Evolutionary conservation across 2,329 filamentous ascomycete genomes (phyloP), one percentile per base, ranked within the genome.

Genomic region (Cercospora brassicicola): DNA sequence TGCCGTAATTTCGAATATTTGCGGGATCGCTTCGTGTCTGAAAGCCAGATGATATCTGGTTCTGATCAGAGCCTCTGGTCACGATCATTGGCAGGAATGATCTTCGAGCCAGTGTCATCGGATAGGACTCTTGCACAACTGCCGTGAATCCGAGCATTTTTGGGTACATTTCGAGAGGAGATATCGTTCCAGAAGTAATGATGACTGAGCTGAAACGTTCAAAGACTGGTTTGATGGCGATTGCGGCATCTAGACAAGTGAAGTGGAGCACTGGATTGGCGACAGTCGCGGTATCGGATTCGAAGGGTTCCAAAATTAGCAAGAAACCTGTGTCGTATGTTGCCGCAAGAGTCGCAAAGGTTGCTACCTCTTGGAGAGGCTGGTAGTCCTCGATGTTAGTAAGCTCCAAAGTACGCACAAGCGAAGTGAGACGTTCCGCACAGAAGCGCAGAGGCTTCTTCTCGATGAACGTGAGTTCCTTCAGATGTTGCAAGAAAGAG

Each of bases 11-110:
- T 59, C 95, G 89, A 30, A 99, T 93, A n/a, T 98, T 94, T 70
- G 92, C 93, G 0, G 94, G 93, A 75, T 99, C 96, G 77, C 97
- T 97, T 71, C 95, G 90, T 73, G 97, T 94, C 76, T 97, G 91
- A 78, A 99, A 99, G 70, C 93, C 91, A 0, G 94, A 97, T 0
- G 94, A 96, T 10, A 99, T 91, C 23, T 93, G 89, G 23, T 93
- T 92, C 80, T 99, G 95, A 78, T 99, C 95, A 72, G 92, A 96
- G 61, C 95, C 95, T 67, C 94, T 88, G 0, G 95, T 98, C 36
- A 99, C 93, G 71, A 99, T 95, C 92, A 99, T 96, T 1, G 95
- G 95, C 70, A 99, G 82, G 82, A 99, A 99, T n/a, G 95, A 97
- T 66, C 91, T 88, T 53, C 96, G 88, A 1, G 94, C 94, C 5